Evolutionary conservation across 495 filamentous ascomycete genomes (phyloP).

Genomic region (Podospora australis): DNA sequence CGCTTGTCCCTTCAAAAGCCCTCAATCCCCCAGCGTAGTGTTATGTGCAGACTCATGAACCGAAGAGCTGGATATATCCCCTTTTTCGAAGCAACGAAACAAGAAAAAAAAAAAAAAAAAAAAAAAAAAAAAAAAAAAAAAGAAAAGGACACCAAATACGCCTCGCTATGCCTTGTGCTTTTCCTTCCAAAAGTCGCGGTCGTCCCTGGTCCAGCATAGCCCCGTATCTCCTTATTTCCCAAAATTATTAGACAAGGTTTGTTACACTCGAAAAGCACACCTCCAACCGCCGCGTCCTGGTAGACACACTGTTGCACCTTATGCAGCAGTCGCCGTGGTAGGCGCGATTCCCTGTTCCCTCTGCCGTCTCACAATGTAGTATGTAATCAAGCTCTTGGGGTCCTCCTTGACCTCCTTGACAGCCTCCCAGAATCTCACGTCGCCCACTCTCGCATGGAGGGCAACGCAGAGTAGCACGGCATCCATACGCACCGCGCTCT

Average conservation of each 20-base stretch:
- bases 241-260: too few relatives aligned
- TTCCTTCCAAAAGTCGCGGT: too few relatives aligned
- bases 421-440: conserved; percentile 57
- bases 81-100: too few relatives aligned
- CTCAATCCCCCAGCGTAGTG: too few relatives aligned
- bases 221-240: not conserved
- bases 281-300: not conserved
- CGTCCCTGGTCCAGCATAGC: too few relatives aligned
- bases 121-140: not conserved
- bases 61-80: too few relatives aligned
- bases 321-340: not conserved
- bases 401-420: conserved; percentile 58
- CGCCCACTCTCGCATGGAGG: conserved; percentile 61
- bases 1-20: too few relatives aligned
- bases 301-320: not conserved
- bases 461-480: conserved; percentile 70
- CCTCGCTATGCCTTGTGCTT: not conserved
- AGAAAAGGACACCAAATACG: not conserved
- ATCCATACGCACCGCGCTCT: conserved; percentile 73
- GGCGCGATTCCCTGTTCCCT: conserved; percentile 26
- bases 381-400: conserved; percentile 71
- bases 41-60: too few relatives aligned
- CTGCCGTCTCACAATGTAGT: conserved; percentile 68
- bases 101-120: not conserved
- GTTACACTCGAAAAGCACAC: not conserved